Percentiles rank a stretch among this genome's conserved stretches.
phyloP scores from a whole-genome alignment of 2,329 filamentous ascomycete genomes.

The Colletotrichum somersetense region DNA sequence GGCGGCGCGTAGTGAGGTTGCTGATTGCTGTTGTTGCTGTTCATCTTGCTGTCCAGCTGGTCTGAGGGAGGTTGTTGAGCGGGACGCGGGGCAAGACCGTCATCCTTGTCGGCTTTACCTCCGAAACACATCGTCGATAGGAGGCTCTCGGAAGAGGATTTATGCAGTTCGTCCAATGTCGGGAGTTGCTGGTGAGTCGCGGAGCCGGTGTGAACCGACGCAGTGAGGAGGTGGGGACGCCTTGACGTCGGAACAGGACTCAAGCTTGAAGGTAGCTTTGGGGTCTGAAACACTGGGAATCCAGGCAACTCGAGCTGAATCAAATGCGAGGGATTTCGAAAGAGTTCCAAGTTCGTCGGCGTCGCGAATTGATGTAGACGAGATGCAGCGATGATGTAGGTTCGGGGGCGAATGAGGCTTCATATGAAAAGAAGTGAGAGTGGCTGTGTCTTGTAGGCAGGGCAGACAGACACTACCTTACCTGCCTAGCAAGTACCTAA shows the following conservation, averaged over 20 bases:
- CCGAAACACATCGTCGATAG: conserved; percentile 63
- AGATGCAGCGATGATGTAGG: conserved; percentile 14
- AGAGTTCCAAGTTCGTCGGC: background rate
- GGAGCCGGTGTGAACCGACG: background rate
- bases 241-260: conserved; percentile 36
- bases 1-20: conserved; percentile 45
- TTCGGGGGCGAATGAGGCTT: conserved; percentile 5
- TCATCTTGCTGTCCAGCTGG: conserved; percentile 45
- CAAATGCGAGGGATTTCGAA: background rate
- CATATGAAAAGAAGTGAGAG: conserved; percentile 23
- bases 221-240: conserved; percentile 5
- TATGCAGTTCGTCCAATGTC: conserved; percentile 36
- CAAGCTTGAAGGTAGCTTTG: conserved; percentile 19
- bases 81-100: conserved; percentile 57
- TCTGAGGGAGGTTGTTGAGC: conserved; percentile 44
- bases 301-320: background rate
- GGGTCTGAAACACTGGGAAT: conserved; percentile 25
- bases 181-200: background rate
- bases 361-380: conserved; percentile 1
- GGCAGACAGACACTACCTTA: no score
- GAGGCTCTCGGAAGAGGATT: background rate
- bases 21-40: conserved; percentile 45
- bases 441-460: conserved; percentile 30
- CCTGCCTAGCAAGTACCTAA: no score
- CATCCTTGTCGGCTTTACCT: conserved; percentile 55